These are phyloP conservation scores for Flaveria linearis DNA, from an alignment of 129 eudicot species.

Conservation along the genomic window DNA sequence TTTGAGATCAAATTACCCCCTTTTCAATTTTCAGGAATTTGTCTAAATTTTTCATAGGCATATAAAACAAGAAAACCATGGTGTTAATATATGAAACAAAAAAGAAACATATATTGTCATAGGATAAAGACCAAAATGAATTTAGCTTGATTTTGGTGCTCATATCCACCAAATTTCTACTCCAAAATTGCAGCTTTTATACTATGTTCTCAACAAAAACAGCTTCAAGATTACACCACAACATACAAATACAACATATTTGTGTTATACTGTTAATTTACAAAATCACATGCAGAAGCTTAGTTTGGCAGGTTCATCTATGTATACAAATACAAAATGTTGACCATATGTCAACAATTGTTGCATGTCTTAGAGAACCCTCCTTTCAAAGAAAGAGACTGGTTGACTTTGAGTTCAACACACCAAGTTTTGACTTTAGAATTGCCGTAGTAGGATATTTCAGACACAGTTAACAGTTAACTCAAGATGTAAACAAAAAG, in stretches of 20 bases:
- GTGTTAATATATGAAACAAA: conserved; percentile 7
- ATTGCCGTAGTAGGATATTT: too few species aligned
- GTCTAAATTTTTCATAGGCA: background rate
- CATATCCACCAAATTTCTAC: background rate
- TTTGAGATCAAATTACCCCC: background rate
- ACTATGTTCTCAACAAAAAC: background rate
- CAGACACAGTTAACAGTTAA: too few species aligned
- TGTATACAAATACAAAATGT: too few species aligned
- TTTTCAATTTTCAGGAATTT: background rate
- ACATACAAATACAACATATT: background rate
- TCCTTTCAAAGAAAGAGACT: too few species aligned
- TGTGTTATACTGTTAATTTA: background rate
- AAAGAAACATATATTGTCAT: background rate
- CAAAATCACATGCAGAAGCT: background rate
- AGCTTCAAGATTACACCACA: background rate
- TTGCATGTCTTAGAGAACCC: too few species aligned
- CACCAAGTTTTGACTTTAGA: too few species aligned
- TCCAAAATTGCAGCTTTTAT: background rate
- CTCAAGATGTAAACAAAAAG: too few species aligned
- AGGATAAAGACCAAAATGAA: background rate
- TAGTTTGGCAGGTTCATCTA: background rate
- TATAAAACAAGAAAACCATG: background rate
- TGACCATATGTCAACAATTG: too few species aligned
- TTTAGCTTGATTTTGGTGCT: background rate
- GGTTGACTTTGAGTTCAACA: too few species aligned